Evolutionary conservation across 805 yeast genomes (phyloP).

Genomic region (Saccharomycodes ludwigii): DNA sequence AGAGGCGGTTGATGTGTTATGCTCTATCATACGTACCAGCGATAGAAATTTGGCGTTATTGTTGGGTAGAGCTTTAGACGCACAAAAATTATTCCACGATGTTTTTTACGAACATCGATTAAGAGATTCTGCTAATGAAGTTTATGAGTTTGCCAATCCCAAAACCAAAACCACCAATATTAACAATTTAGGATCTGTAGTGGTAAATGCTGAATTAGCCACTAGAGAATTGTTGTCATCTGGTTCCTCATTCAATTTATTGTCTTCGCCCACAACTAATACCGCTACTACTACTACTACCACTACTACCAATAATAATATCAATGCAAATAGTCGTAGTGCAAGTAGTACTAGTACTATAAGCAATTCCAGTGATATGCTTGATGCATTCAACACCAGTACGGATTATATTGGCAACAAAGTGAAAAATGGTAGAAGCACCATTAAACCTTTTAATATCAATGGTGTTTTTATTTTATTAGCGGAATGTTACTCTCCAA

Average conservation of each 20-base stretch:
- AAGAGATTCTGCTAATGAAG: constrained; percentile 77
- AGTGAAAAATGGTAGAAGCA: neutral
- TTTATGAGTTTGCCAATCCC: constrained; percentile 61
- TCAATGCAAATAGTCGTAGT: neutral
- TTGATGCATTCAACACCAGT: constrained; percentile 9
- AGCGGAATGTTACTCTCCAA: constrained; percentile 94
- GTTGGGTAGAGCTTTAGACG: constrained; percentile 84
- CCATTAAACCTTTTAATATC: constrained; percentile 27
- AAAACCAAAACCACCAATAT: constrained; percentile 16
- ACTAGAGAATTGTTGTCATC: no score
- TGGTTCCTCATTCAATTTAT: no score
- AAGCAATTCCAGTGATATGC: neutral
- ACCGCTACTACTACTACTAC: constrained; percentile 10
- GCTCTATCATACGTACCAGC: constrained; percentile 74
- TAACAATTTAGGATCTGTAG: constrained; percentile 9
- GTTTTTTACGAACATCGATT: constrained; percentile 89
- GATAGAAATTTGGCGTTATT: constrained; percentile 84
- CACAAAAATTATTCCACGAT: constrained; percentile 89
- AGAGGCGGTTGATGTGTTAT: constrained; percentile 86
- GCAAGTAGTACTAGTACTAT: neutral
- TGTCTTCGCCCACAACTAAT: constrained; percentile 9
- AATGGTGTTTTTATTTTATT: constrained; percentile 89
- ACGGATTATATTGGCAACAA: neutral
- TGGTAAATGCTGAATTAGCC: constrained; percentile 16
- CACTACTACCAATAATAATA: constrained; percentile 6